These are phyloP conservation scores for Pouteria glomerata DNA, from an alignment of 148 eudicot genomes.

Conservation along the genomic window DNA sequence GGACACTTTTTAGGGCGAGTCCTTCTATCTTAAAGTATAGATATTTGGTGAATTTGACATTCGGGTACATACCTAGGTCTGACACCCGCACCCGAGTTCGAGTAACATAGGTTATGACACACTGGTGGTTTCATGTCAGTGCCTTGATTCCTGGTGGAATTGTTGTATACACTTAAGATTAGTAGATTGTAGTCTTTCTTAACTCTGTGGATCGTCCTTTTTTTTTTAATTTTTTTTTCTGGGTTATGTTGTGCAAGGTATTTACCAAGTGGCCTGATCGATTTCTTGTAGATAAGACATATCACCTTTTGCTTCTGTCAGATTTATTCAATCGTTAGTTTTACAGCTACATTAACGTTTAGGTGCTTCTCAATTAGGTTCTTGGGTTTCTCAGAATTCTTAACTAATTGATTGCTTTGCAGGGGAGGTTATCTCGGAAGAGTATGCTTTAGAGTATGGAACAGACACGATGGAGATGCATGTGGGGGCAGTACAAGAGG, in stretches of 20 bases:
- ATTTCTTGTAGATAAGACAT: too few species aligned
- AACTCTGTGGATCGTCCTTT: not conserved
- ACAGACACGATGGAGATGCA: conserved; percentile 95
- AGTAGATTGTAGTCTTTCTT: too few species aligned
- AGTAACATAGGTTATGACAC: too few species aligned
- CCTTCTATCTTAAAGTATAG: too few species aligned
- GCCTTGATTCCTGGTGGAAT: not conserved
- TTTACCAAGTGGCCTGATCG: not conserved
- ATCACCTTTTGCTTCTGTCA: not conserved
- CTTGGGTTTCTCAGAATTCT: not conserved
- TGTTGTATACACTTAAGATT: not conserved
- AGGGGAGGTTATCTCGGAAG: conserved; percentile 94
- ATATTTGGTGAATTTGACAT: too few species aligned
- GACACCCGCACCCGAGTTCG: too few species aligned
- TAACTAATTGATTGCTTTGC: conserved; percentile 17
- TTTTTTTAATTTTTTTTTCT: not conserved
- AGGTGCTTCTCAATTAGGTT: not conserved
- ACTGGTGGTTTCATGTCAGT: not conserved
- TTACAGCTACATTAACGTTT: not conserved
- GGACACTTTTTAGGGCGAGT: too few species aligned
- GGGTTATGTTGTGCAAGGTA: not conserved
- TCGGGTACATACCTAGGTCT: too few species aligned
- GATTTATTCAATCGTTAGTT: not conserved
- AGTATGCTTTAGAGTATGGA: conserved; percentile 91
- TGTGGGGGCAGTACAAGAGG: conserved; percentile 89